A percentile compares a stretch with the other conserved stretches of the same genome.
These are phyloP conservation scores for Trichosanthes cucumerina DNA, from an alignment of 306 rosid species.

Conservation along the genomic window DNA sequence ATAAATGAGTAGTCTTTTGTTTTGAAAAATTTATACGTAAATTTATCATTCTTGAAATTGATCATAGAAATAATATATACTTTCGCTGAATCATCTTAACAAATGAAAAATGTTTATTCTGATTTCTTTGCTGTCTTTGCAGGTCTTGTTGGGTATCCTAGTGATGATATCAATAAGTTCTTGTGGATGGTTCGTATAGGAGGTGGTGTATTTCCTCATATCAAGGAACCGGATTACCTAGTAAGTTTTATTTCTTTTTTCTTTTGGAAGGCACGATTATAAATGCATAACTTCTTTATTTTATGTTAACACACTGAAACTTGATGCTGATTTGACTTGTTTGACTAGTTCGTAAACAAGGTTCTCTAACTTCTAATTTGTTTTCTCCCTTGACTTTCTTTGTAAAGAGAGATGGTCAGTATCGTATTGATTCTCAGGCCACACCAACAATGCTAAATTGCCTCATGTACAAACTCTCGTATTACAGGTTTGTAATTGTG, in stretches of 20 bases:
- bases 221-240: constrained; percentile 85
- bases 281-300: neutral
- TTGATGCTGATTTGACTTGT: neutral
- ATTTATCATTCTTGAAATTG: neutral
- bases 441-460: constrained; percentile 92
- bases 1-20: neutral
- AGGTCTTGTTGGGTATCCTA: constrained; percentile 98
- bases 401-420: constrained; percentile 90
- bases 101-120: constrained; percentile 13
- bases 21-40: neutral
- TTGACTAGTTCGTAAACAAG: neutral
- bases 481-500: constrained; percentile 66
- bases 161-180: constrained; percentile 97
- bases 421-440: constrained; percentile 85
- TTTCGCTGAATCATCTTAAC: neutral
- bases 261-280: neutral
- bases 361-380: neutral
- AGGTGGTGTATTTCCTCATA: constrained; percentile 99
- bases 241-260: constrained; percentile 32
- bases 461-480: constrained; percentile 97
- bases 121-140: constrained; percentile 15
- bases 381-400: neutral
- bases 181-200: constrained; percentile 99
- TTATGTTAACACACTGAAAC: neutral
- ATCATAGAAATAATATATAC: neutral